Base-by-base conservation (phyloP, 1,284 basidiomycete genomes). In the Tylopilus orsonianus region DNA sequence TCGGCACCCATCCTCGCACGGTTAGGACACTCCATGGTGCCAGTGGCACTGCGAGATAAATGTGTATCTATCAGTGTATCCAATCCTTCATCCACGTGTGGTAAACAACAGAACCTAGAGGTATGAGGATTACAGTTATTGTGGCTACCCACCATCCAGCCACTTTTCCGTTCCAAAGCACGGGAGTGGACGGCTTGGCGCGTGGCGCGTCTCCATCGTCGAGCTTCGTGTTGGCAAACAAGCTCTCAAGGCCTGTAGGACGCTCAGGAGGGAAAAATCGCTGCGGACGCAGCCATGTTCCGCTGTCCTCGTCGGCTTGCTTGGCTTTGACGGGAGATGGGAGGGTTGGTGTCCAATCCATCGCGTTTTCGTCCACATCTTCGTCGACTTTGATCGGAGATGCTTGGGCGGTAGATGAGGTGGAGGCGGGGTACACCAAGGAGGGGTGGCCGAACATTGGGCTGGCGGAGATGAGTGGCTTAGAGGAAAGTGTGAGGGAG, bases 241-340 rank as follows among this genome's bases (percentile, higher is more conserved):
- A 66, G 35, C 73, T 71, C 66, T 91, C 88, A 3, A 91, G 71
- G 3, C 88, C 89, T 1, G 88, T 90, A 3, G 87, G 84, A 55
- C 81, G 76, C 59, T 89, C 86, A 0, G 85, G 84, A 12, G 83
- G 78, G 55, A 87, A 88, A 61, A 87, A 87, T n/a, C 75, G 75
- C 58, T 86, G 85, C 3, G 81, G 83, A 3, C 80, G 77, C 38
- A 87, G 56, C 78, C 77, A 83, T 29, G 70, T 66, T 12, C 71
- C 73, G 46, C 75, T 70, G 37, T 77, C 73, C 24, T 65, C 53
- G 20, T 54, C 51, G 22, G 44, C 40, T 36, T 40, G 46, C 55
- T 50, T 58, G 35, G 30, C 41, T 35, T 57, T 62, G 57, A 45
- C 41, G 19, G 55, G 60, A 26, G 56, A 64, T 50, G 70, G 64